Evolutionary conservation across 371 early-diverging fungal genomes (phyloP), one percentile per base, ranked within the genome.

Genomic region (Phascolomyces articulosus): DNA sequence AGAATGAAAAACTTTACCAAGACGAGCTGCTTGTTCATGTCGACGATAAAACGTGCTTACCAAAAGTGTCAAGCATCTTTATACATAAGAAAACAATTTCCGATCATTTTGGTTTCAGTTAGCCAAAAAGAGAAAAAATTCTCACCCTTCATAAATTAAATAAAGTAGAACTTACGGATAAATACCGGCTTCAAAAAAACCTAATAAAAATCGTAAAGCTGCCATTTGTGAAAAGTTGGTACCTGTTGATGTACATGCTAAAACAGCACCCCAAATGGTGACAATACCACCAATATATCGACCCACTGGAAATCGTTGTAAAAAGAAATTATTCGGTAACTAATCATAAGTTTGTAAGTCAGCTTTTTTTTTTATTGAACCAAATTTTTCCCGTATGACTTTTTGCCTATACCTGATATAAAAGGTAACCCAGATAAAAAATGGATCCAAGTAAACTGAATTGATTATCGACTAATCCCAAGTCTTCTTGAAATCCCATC

Each of bases 311-410:
- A 77, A 40, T 27, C 67, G 70, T 68, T 80, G 80, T 16, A 80
- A 59, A 31, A 80, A 62, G 29, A 70, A 80, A 62, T 73, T 77
- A 29, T 80, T 80, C 13, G 80, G 80, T 31, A 80, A 21, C 77
- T 79, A 67, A 56, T 31, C 4, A 47, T 34, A 31, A 41, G 4
- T 41, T 40, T 31, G 31, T 40, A 34, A 44, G n/a, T 40, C 41
- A 48, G 47, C 24, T 16, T 58, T 47, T 11, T 8, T 49, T 41
- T 51, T 0, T 63, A n/a, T 44, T n/a, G 1, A 8, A 48, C 20
- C 15, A n/a, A 0, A 20, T 16, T n/a, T n/a, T n/a, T n/a, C n/a
- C n/a, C n/a, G n/a, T n/a, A n/a, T n/a, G n/a, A n/a, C n/a, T n/a
- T 4, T 58, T 34, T 9, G 6, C 6, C 11, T 4, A 58, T 65